Percentiles rank a stretch among this genome's conserved stretches.
phyloP scores from a whole-genome alignment of 2,329 filamentous ascomycete species.

The Aureobasidium subglaciale region DNA sequence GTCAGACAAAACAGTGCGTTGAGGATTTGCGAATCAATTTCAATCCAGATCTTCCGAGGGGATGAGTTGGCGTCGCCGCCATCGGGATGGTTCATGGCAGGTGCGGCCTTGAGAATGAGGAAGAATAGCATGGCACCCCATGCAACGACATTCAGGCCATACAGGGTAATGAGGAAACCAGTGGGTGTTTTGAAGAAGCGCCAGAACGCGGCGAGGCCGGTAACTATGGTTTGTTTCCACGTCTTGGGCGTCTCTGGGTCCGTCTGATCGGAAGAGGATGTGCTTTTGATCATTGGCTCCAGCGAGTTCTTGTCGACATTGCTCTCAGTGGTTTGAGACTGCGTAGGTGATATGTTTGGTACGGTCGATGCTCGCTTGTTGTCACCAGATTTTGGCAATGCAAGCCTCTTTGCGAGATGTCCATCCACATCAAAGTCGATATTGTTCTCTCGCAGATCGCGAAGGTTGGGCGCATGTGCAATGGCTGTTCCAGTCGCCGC shows the following conservation, averaged over 20 bases:
- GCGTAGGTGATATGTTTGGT: neutral
- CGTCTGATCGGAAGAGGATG: neutral
- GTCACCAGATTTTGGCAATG: neutral
- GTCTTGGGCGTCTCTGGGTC: neutral
- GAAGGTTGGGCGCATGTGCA: slow-evolving; percentile 36
- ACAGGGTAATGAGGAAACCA: slow-evolving; percentile 71
- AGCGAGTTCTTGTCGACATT: neutral
- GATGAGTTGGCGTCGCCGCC: slow-evolving; percentile 41
- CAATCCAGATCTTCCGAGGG: slow-evolving; percentile 75
- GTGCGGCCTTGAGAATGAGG: slow-evolving; percentile 66
- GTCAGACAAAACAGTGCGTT: slow-evolving; percentile 83
- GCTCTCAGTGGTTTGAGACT: neutral
- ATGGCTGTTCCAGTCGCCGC: slow-evolving; percentile 37
- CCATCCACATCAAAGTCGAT: slow-evolving; percentile 12
- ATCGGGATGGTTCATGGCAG: slow-evolving; percentile 49
- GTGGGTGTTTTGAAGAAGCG: slow-evolving; percentile 67
- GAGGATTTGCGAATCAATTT: slow-evolving; percentile 75
- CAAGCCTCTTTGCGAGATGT: neutral
- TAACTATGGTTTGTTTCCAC: neutral
- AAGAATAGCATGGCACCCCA: slow-evolving; percentile 92
- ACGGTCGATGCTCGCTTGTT: neutral
- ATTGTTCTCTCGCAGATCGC: slow-evolving; percentile 29
- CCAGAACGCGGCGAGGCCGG: slow-evolving; percentile 52
- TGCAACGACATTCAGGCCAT: slow-evolving; percentile 74
- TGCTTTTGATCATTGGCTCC: neutral